Base-by-base conservation (phyloP, 495 filamentous ascomycete genomes). In the Trichoderma virens region DNA sequence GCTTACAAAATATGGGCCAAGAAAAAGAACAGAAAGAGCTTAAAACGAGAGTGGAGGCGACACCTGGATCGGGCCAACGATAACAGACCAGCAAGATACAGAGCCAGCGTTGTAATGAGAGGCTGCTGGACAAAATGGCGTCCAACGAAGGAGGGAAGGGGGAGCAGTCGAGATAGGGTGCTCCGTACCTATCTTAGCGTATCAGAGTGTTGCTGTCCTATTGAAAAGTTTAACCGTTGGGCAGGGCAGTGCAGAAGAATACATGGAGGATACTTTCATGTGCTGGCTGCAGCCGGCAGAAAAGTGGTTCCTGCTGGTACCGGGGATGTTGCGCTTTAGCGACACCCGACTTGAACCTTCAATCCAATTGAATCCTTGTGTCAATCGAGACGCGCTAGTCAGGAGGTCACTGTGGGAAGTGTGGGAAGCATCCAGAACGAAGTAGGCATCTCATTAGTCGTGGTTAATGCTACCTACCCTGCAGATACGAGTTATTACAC, bases 1-100 rank as follows among this genome's bases (percentile, higher is more conserved):
- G 51, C 25, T 56, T 56, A 14, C 23, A 25, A 18, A n/a, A 18
- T 23, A 30, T 13, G 51, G 25, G 25, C 43, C 43, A 30, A 45
- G 41, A 18, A 45, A 18, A 45, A 45, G n/a, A 20, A 30, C 28
- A 28, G 25, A n/a, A 56, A 18, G 11, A 27, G 51, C 51, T 56
- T 28, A 28, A 56, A 56, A 56, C 51, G 51, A 56, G 51, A 56
- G 51, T 56, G 51, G 51, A 56, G 51, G 51, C 51, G 51, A 30
- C 51, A n/a, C 51, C 51, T 56, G 13, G 51, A 18, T 56, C 20
- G 25, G 51, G 51, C 27, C 51, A 30, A 56, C 9, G 25, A 18
- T 56, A 16, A 16, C 51, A 56, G 27, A 28, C 11, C 9, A 45
- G n/a, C 13, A 45, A 13, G 41, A 45, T 8, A 30, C 51, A 14